Base-by-base conservation (phyloP, 352 stramenopile genomes). In the Globisporangium uncinulatum region DNA sequence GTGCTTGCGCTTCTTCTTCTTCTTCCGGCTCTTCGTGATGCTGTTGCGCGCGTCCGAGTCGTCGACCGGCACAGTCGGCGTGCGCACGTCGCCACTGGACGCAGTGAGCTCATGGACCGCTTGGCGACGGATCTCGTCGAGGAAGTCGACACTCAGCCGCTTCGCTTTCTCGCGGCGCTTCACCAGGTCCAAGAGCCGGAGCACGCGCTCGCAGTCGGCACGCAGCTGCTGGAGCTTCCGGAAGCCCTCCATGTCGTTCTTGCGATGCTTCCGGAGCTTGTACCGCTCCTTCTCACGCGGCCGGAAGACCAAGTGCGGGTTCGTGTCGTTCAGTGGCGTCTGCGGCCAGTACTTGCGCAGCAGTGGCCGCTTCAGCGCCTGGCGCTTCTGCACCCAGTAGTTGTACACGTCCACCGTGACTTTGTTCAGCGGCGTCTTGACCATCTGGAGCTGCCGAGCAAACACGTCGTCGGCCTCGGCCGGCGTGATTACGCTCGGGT, bases 281-380 rank as follows among this genome's bases (percentile, higher is more conserved):
- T 98, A 98, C 17, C 97, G 95, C 71, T 98, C 85, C 72, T 99
- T 98, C 66, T 99, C 94, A 39, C 96, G 85, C 20, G 96, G 96
- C 17, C 97, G 92, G 70, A 99, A 99, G n/a, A 99, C 96, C 51
- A 96, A 67, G 65, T 99, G 96, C 32, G 97, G 97, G 74, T 99
- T 98, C n/a, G 94, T 98, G 74, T 99, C 96, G 54, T 98, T 98
- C 0, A 93, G 70, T 7, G 91, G 82, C 11, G 97, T 99, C 48
- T 97, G 82, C 6, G 96, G 96, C 95, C 96, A 99, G 66, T 94
- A 98, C 20, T 94, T 84, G 41, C 96, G 87, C 24, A 99, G 57
- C 37, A 99, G 61, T 45, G 97, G 95, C 36, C 97, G 92, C 59
- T 92, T 90, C 21, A 98, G 68, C 54, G 85, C 79, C 59, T 84